These are phyloP conservation scores for Plasmodium gallinaceum DNA, from an alignment of 169 alveolate species.

Conservation along the genomic window DNA sequence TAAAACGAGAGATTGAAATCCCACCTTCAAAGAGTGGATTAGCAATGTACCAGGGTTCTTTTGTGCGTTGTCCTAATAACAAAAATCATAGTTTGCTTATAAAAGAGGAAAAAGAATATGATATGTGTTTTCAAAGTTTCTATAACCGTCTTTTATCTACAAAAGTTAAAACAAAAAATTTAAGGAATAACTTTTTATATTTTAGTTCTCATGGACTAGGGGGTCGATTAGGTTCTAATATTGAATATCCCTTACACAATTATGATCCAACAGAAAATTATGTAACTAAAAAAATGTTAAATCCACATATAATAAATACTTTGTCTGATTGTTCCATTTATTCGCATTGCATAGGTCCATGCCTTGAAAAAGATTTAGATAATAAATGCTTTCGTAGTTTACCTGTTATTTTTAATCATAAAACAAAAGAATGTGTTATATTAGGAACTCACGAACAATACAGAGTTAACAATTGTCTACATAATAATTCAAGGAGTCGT, in stretches of 20 bases:
- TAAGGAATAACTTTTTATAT: conserved; percentile 19
- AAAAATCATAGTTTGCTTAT: conserved; percentile 30
- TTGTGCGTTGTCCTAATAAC: conserved; percentile 51
- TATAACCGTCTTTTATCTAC: conserved; percentile 6
- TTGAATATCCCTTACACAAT: conserved; percentile 28
- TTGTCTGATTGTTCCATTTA: conserved; percentile 63
- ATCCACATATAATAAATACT: conserved; percentile 21
- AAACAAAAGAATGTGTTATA: conserved; percentile 53
- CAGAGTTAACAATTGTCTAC: conserved; percentile 27
- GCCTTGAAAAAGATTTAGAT: conserved; percentile 61
- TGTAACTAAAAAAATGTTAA: conserved; percentile 44
- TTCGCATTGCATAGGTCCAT: conserved; percentile 71
- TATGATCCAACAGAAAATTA: conserved; percentile 31
- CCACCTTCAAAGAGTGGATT: conserved; percentile 49
- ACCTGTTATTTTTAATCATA: conserved; percentile 57
- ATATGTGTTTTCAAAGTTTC: conserved; percentile 42
- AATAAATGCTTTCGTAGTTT: conserved; percentile 61
- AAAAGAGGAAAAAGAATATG: conserved; percentile 56
- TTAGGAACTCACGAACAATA: conserved; percentile 60
- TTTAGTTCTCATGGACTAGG: conserved; percentile 69
- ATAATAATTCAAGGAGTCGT: not conserved
- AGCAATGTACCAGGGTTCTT: conserved; percentile 68
- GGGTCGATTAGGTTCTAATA: conserved; percentile 63
- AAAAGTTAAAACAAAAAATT: conserved; percentile 6
- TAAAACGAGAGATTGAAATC: conserved; percentile 20